Evolutionary conservation across 2,329 filamentous ascomycete species (phyloP).

Genomic region (Furcasterigmium furcatum): DNA sequence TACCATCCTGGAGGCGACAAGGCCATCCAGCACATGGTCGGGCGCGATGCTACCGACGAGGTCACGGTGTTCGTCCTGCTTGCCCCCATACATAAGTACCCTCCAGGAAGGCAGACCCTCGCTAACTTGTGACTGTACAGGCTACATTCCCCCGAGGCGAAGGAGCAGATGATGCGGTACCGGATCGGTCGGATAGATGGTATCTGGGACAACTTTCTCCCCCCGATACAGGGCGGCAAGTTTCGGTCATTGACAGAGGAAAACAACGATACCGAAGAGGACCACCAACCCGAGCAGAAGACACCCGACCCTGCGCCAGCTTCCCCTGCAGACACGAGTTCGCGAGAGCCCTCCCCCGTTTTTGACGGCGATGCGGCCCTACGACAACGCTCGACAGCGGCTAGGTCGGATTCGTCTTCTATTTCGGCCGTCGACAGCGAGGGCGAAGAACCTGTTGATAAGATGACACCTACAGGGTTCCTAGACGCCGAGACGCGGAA

Average conservation of each 20-base stretch:
- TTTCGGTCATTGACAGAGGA: slow-evolving; percentile 52
- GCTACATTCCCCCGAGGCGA: slow-evolving; percentile 77
- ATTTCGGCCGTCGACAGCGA: slow-evolving; percentile 48
- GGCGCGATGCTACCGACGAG: slow-evolving; percentile 91
- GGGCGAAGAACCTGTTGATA: slow-evolving; percentile 42
- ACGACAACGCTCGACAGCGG: slow-evolving; percentile 21
- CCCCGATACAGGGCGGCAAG: slow-evolving; percentile 85
- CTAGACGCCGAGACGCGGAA: slow-evolving; percentile 71
- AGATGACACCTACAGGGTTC: slow-evolving; percentile 57
- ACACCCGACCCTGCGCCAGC: slow-evolving; percentile 16
- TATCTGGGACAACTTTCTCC: slow-evolving; percentile 81
- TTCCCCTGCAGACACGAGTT: slow-evolving; percentile 49
- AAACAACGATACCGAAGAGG: slow-evolving; percentile 25
- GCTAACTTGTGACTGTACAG: slow-evolving; percentile 39
- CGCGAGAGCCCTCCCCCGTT: slow-evolving; percentile 46
- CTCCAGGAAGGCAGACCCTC: too few relatives aligned
- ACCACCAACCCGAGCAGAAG: slow-evolving; percentile 9
- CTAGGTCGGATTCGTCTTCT: slow-evolving; percentile 54
- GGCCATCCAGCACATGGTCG: slow-evolving; percentile 89
- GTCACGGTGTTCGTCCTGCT: slow-evolving; percentile 71
- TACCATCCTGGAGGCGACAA: slow-evolving; percentile 93
- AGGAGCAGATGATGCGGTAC: slow-evolving; percentile 73
- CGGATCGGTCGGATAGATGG: slow-evolving; percentile 81
- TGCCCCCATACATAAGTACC: slow-evolving; percentile 3
- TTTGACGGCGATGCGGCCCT: slow-evolving; percentile 40